Base-by-base conservation (phyloP, 176 grass and related monocot species). In the Lolium rigidum region DNA sequence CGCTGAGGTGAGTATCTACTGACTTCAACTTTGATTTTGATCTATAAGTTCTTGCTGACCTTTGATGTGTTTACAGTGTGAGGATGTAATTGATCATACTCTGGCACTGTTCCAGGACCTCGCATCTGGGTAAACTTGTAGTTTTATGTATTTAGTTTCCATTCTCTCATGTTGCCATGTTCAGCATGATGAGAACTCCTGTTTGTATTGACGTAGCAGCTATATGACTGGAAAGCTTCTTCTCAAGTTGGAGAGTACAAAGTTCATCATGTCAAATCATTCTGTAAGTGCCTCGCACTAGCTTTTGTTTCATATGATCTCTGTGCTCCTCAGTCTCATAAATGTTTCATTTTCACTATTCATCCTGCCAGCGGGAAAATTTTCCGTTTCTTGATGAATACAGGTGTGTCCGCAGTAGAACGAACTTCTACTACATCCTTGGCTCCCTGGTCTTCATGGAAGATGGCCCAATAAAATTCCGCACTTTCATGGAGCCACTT, bases 171-270 rank as follows among this genome's bases (percentile, higher is more conserved):
- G 63, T 66, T 66, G 28, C 63, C 63, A 37, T 66, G 18, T 51
- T 69, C 56, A 24, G 44, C 17, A 70, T 51, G 55, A 81, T 83
- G 44, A 88, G 46, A 37, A 38, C 44, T 91, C 48, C 84, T 85
- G 31, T 41, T 50, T 83, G 74, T 73, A 73, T 90, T 86, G 67
- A 74, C 18, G 17, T 86, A 54, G 55, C 89, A 99, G 97, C 69
- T 99, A 99, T 90, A 99, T 99, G 94, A 99, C 94, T 75, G 97
- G 97, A 83, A 99, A 99, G 77, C 87, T 99, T 80, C 74, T 99
- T 83, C 94, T 99, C 75, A 99, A 99, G 87, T 68, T 99, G 85
- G 97, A 99, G 55, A 91, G 92, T 87, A 88, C 94, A 50, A 97
- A 99, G 71, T 99, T 97, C 90, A 99, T 99, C 55, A 93, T 99